Conservation (phyloP, 352 stramenopile genomes). For the Pythium aristosporum region DNA sequence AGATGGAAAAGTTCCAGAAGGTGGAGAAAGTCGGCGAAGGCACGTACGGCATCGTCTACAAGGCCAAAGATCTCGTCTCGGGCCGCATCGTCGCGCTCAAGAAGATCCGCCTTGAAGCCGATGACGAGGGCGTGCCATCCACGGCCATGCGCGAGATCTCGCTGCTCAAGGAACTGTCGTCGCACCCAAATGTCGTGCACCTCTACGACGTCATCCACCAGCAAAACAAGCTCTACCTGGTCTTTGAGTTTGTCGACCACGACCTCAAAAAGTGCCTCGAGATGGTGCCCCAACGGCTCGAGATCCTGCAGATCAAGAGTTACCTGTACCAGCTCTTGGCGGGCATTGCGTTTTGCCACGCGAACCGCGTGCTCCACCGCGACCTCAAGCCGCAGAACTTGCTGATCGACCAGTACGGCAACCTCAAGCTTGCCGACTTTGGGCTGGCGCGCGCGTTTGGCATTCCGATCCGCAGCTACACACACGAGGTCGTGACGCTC, state of each 20-base stretch:
- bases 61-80: conserved; percentile 94
- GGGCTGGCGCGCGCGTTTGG: conserved; percentile 99
- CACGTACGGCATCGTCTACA: conserved; percentile 99
- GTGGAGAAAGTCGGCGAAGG: conserved; percentile 97
- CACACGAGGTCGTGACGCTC: conserved; percentile 99
- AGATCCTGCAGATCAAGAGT: conserved; percentile 81
- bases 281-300: conserved; percentile 86
- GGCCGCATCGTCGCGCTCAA: conserved; percentile 99
- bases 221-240: conserved; percentile 98
- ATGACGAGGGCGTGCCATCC: conserved; percentile 97
- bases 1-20: conserved; percentile 93
- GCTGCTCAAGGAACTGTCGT: conserved; percentile 96
- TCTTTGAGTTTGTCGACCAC: conserved; percentile 99
- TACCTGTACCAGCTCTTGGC: conserved; percentile 96
- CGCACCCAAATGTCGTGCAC: conserved; percentile 97
- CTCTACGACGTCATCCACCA: conserved; percentile 99
- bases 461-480: conserved; percentile 98
- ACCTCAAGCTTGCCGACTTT: conserved; percentile 99
- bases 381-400: conserved; percentile 99
- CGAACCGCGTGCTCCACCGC: conserved; percentile 93
- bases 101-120: conserved; percentile 99
- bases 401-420: conserved; percentile 96
- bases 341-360: conserved; percentile 99
- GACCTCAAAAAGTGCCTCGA: conserved; percentile 93
- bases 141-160: conserved; percentile 99